phyloP scores from a whole-genome alignment of 2,329 filamentous ascomycete genomes.

The Monilinia aucupariae region DNA sequence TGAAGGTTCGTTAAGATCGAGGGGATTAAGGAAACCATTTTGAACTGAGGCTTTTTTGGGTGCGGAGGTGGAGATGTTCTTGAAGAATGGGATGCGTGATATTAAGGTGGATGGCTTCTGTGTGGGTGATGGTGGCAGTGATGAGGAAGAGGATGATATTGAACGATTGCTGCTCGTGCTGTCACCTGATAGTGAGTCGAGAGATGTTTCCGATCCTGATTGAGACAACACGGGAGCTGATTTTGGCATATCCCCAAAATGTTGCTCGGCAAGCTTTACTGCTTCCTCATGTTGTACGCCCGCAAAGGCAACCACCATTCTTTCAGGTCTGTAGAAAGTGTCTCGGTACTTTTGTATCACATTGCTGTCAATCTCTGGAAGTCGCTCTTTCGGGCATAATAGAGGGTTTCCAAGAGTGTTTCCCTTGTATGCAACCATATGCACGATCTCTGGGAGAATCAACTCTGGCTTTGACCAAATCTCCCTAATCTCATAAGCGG shows the following conservation, averaged over 20 bases:
- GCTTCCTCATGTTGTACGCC: conserved; percentile 80
- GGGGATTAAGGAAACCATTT: conserved; percentile 40
- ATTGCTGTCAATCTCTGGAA: conserved; percentile 66
- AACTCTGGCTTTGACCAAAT: conserved; percentile 98
- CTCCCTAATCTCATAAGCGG: conserved; percentile 91
- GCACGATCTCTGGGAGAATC: conserved; percentile 89
- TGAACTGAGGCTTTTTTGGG: conserved; percentile 54
- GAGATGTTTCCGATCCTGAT: conserved; percentile 54
- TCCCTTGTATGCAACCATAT: conserved; percentile 91
- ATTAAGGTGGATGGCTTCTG: conserved; percentile 62
- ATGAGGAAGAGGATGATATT: conserved; percentile 39
- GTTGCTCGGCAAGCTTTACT: conserved; percentile 70
- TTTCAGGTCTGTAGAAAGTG: conserved; percentile 80
- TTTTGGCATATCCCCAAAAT: conserved; percentile 85
- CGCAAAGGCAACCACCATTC: conserved; percentile 92
- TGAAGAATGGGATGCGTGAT: conserved; percentile 83
- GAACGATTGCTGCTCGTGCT: conserved; percentile 34
- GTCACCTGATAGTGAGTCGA: conserved; percentile 35
- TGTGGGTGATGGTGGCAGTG: conserved; percentile 36
- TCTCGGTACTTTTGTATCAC: conserved; percentile 75
- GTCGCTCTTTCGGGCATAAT: conserved; percentile 79
- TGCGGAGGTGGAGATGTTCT: conserved; percentile 76
- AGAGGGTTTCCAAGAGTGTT: conserved; percentile 94
- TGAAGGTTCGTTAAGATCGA: conserved; percentile 52
- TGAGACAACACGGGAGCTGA: conserved; percentile 46